A percentile compares a stretch with the other conserved stretches of the same genome.
These are phyloP conservation scores for Venturia asperata DNA, from an alignment of 2,329 filamentous ascomycete species.

Conservation along the genomic window DNA sequence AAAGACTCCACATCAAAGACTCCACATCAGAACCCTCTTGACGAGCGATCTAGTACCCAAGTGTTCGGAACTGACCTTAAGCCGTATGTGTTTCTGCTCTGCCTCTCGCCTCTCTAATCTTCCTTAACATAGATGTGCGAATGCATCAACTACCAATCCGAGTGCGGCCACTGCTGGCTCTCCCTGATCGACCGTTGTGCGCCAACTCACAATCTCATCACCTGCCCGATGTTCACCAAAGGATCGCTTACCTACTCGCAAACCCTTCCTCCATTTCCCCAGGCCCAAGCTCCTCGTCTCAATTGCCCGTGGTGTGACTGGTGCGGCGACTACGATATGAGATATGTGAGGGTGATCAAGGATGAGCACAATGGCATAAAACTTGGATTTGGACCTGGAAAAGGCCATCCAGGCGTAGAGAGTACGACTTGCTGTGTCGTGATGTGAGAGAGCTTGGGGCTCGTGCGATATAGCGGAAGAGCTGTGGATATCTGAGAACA, in stretches of 20 bases:
- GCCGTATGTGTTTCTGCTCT: no score
- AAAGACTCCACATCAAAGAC: no score
- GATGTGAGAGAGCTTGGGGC: not conserved
- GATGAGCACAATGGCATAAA: slow-evolving; percentile 15
- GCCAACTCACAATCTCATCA: slow-evolving; percentile 34
- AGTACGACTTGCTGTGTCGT: slow-evolving; percentile 14
- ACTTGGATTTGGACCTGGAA: slow-evolving; percentile 18
- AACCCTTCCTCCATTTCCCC: not conserved
- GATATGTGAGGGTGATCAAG: slow-evolving; percentile 12
- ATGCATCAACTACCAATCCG: slow-evolving; percentile 39
- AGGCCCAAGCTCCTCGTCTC: slow-evolving; percentile 20
- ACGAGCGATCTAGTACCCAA: no score
- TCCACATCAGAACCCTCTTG: no score
- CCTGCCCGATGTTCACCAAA: slow-evolving; percentile 33
- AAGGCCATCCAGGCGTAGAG: slow-evolving; percentile 6
- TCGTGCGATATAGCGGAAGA: not conserved
- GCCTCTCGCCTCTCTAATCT: not conserved
- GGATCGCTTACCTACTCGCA: slow-evolving; percentile 8
- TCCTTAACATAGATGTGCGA: slow-evolving; percentile 38
- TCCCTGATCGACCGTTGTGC: slow-evolving; percentile 40
- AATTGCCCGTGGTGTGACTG: slow-evolving; percentile 27
- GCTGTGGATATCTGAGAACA: not conserved
- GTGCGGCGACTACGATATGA: slow-evolving; percentile 22
- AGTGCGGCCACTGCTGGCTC: slow-evolving; percentile 45
- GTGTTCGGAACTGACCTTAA: no score